Base-by-base conservation (phyloP, 2,329 filamentous ascomycete species). In the Akanthomyces muscarius region DNA sequence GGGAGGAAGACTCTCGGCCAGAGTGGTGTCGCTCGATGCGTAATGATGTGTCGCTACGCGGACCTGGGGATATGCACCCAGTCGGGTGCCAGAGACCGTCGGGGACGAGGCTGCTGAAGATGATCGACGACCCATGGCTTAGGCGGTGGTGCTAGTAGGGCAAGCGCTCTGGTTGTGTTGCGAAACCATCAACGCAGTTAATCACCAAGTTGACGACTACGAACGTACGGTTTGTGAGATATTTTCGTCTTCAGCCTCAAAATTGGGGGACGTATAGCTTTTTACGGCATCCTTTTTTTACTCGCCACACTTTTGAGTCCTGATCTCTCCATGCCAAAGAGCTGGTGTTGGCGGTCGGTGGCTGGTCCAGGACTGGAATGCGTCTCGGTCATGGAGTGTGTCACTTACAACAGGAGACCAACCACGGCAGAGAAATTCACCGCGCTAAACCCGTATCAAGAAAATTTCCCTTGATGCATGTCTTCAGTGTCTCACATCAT, bases 21-120 rank as follows among this genome's bases (percentile, higher is more conserved):
- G 61, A 7, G 53, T 62, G 16, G 52, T 50, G 6, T 62, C 61
- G 41, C 61, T 57, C 10, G 52, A 56, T 7, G 61, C 52, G 14
- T 56, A 57, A 33, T 42, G 11, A n/a, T 42, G 16, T 23, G 51
- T 42, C 2, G 36, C 44, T 30, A 62, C 42, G 21, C 52, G 52
- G 6, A 38, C 61, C 7, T 16, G 45, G 10, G 52, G 61, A n/a
- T 44, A 57, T 7, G 33, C 28, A 4, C 25, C 28, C 44, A 62
- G 6, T 54, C 53, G 25, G 30, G 52, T 50, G 21, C 36, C 48
- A 36, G n/a, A 54, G 13, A 25, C 50, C 8, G 48, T 28, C 42
- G 55, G 45, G n/a, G 51, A 44, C 14, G 57, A n/a, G 47, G 48
- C 30, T 14, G 47, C 23, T 30, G 47, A 44, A 30, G 36, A 38